Evolutionary conservation across 495 filamentous ascomycete genomes (phyloP), one percentile per base, ranked within the genome.

Genomic region (Cercophora sp.): DNA sequence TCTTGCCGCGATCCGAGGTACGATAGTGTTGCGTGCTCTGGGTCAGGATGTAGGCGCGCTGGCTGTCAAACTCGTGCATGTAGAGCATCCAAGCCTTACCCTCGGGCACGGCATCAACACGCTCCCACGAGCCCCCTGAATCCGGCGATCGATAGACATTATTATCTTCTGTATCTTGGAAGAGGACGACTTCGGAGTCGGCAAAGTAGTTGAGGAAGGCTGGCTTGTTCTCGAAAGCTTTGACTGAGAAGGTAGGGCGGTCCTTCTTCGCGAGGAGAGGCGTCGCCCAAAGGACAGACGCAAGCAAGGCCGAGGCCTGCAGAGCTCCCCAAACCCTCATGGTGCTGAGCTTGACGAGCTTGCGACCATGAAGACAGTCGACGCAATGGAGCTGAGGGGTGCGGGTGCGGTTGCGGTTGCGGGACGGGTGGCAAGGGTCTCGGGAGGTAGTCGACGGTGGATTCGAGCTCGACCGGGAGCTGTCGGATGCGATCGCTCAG

Each of bases 201-300:
- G 89, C 80, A 61, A 98, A 96, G 69, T 94, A 98, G 71, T 86
- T 66, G 42, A 96, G 73, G 61, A 81, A 78, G 39, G 45, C 48
- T 1, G 87, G 88, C 53, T 70, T 55, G 52, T 78, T 68, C 36
- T 86, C 74, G 68, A 96, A 85, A 20, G 76, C 64, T 23, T 68
- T 85, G 40, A 57, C 54, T 43, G 65, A 57, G 52, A 80, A 68
- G 23, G 52, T 67, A n/a, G 79, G 79, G 16, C 54, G 55, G 45
- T 78, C 75, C 50, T 77, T 68, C 56, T 78, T 76, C 20, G 74
- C 78, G 27, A 58, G 63, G 56, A 67, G 61, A 50, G 72, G 64
- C 35, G 64, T 62, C 37, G 66, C 57, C 67, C 66, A 71, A 35
- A 73, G 58, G 55, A 63, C 56, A 32, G 67, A 65, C 64, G 72